A percentile compares a stretch with the other conserved stretches of the same genome.
Conservation (phyloP, 1,284 basidiomycete genomes). For the Leccinum pachyderme region DNA sequence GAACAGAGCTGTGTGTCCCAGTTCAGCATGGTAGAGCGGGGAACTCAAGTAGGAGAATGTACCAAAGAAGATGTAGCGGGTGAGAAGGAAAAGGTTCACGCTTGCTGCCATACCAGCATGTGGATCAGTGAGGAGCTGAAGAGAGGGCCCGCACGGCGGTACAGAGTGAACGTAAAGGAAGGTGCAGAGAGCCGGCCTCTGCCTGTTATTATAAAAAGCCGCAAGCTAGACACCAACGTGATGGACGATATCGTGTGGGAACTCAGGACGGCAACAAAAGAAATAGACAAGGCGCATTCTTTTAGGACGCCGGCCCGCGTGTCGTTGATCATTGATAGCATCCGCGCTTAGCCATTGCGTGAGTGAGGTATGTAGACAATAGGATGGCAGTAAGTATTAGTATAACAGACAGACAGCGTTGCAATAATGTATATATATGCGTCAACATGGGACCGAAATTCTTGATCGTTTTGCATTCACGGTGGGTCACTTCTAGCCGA, state of each 20-base stretch:
- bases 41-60: slow-evolving; percentile 2
- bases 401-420: slow-evolving; percentile 15
- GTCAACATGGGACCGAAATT: neutral
- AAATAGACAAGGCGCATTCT: neutral
- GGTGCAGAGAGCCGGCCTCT: slow-evolving; percentile 33
- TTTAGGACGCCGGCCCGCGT: neutral
- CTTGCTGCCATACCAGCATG: slow-evolving; percentile 29
- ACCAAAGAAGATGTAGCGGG: slow-evolving; percentile 56
- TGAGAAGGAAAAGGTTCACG: slow-evolving; percentile 33
- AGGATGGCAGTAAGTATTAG: slow-evolving; percentile 15
- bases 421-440: slow-evolving; percentile 25
- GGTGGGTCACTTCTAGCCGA: slow-evolving; percentile 11
- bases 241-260: slow-evolving; percentile 15
- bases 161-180: slow-evolving; percentile 5
- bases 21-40: slow-evolving; percentile 10
- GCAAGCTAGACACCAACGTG: slow-evolving; percentile 8
- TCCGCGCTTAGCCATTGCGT: neutral
- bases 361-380: slow-evolving; percentile 13
- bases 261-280: slow-evolving; percentile 1
- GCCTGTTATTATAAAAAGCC: slow-evolving; percentile 9
- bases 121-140: slow-evolving; percentile 19
- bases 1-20: slow-evolving; percentile 47
- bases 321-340: neutral
- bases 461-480: slow-evolving; percentile 11
- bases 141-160: slow-evolving; percentile 32